Percentiles rank a stretch among this genome's conserved stretches.
Conservation (phyloP, 2,329 filamentous ascomycete species). For the Ceratocystiopsis minuta region DNA sequence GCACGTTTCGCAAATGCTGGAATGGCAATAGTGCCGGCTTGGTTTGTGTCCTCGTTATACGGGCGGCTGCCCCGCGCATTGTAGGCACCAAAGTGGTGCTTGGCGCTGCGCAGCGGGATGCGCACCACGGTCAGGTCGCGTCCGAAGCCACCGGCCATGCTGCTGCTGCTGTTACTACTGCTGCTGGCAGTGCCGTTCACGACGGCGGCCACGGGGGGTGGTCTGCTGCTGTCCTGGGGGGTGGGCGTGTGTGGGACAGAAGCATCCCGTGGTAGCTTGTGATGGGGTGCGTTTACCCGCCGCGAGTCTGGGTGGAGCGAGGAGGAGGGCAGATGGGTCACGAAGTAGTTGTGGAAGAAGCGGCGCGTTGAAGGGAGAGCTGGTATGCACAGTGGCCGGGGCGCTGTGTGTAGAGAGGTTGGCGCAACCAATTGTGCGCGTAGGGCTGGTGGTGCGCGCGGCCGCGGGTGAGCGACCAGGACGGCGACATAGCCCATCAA, state of each 20-base stretch:
- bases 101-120: slow-evolving; percentile 81
- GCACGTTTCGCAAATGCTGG: slow-evolving; percentile 79
- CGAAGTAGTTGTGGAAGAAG: slow-evolving; percentile 89
- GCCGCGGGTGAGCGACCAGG: slow-evolving; percentile 4
- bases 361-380: slow-evolving; percentile 1
- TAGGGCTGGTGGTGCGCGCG: too few relatives aligned
- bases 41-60: slow-evolving; percentile 87
- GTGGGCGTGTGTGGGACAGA: slow-evolving; percentile 56
- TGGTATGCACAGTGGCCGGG: neutral
- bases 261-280: slow-evolving; percentile 72
- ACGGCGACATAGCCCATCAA: slow-evolving; percentile 9
- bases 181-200: neutral
- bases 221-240: slow-evolving; percentile 27
- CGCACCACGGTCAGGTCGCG: slow-evolving; percentile 85
- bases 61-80: slow-evolving; percentile 64
- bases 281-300: slow-evolving; percentile 44
- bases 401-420: neutral
- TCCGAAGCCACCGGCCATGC: slow-evolving; percentile 24
- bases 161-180: slow-evolving; percentile 32
- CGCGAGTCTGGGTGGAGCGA: slow-evolving; percentile 79
- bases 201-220: slow-evolving; percentile 28
- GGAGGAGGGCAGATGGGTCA: slow-evolving; percentile 84
- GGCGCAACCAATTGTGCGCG: neutral
- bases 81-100: slow-evolving; percentile 82
- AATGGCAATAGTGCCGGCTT: slow-evolving; percentile 81